Evolutionary conservation across 2,329 filamentous ascomycete species (phyloP).

Genomic region (Coleophoma crateriformis): DNA sequence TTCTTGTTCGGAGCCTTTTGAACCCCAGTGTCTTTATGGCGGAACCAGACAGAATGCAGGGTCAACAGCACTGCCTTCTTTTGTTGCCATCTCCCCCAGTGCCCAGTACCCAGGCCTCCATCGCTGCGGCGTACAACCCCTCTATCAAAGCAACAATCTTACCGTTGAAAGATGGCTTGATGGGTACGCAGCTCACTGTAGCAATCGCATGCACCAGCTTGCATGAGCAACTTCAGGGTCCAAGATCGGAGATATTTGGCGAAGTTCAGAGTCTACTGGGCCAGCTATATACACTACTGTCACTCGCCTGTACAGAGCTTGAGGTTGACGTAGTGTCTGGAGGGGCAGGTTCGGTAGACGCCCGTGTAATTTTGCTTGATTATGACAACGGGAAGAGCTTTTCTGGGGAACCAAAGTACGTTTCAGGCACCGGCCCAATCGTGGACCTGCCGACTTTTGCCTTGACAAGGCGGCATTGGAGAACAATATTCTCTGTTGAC

Average conservation of each 20-base stretch:
- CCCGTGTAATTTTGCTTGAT: constrained; percentile 68
- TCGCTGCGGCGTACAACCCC: not conserved
- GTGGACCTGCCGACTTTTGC: constrained; percentile 46
- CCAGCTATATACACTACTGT: constrained; percentile 72
- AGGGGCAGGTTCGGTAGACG: constrained; percentile 68
- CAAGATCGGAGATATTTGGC: constrained; percentile 51
- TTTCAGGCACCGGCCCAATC: constrained; percentile 25
- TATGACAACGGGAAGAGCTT: constrained; percentile 38
- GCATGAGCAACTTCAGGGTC: constrained; percentile 40
- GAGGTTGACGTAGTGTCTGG: constrained; percentile 53
- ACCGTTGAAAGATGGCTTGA: not conserved
- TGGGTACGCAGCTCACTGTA: constrained; percentile 31
- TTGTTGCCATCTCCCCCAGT: not conserved
- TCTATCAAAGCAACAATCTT: not conserved
- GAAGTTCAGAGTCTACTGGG: constrained; percentile 71
- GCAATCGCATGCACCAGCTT: constrained; percentile 56
- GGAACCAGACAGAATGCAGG: too few relatives aligned
- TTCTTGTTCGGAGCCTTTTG: too few relatives aligned
- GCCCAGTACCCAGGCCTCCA: not conserved
- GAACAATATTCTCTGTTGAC: constrained; percentile 58
- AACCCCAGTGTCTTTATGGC: too few relatives aligned
- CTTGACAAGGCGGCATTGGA: constrained; percentile 53
- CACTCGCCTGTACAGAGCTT: constrained; percentile 59
- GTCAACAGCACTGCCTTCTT: not conserved
- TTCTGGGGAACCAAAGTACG: constrained; percentile 39